A percentile compares a stretch with the other conserved stretches of the same genome.
Conservation (phyloP, 1,284 basidiomycete species). For the Cutaneotrichosporon dermatis region DNA sequence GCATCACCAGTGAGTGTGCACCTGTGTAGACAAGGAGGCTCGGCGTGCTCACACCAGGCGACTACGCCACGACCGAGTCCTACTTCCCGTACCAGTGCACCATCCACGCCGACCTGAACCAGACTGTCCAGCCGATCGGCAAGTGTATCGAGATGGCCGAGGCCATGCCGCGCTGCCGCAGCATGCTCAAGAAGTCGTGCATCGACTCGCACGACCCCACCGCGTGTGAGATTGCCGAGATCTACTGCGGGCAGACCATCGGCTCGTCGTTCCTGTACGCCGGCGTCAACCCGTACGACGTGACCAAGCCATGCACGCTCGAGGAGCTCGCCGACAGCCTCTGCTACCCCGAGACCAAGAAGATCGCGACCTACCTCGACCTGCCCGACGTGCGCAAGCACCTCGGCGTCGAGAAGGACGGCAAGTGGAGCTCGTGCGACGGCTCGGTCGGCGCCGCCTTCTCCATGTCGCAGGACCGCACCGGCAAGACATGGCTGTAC, state of each 20-base stretch:
- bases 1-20: conserved; percentile 42
- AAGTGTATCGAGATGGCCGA: conserved; percentile 45
- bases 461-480: conserved; percentile 28
- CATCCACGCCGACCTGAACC: conserved; percentile 35
- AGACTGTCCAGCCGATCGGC: conserved; percentile 37
- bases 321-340: conserved; percentile 44
- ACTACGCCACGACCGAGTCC: conserved; percentile 26
- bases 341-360: conserved; percentile 49
- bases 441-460: conserved; percentile 47
- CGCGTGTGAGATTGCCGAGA: conserved; percentile 53
- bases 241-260: conserved; percentile 55
- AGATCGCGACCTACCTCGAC: conserved; percentile 56
- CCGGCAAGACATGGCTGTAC: conserved; percentile 53
- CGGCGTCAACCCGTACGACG: conserved; percentile 57
- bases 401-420: conserved; percentile 60
- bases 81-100: conserved; percentile 47
- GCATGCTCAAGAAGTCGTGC: conserved; percentile 34
- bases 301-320: conserved; percentile 58
- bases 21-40: no score
- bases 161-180: conserved; percentile 42
- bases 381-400: conserved; percentile 54
- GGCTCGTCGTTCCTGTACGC: conserved; percentile 38
- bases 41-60: neutral
- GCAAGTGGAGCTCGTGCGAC: conserved; percentile 55
- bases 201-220: conserved; percentile 54